A percentile compares a stretch with the other conserved stretches of the same genome.
Evolutionary conservation across 169 alveolate species (phyloP).

Genomic region (Amoebophrya sp.): DNA sequence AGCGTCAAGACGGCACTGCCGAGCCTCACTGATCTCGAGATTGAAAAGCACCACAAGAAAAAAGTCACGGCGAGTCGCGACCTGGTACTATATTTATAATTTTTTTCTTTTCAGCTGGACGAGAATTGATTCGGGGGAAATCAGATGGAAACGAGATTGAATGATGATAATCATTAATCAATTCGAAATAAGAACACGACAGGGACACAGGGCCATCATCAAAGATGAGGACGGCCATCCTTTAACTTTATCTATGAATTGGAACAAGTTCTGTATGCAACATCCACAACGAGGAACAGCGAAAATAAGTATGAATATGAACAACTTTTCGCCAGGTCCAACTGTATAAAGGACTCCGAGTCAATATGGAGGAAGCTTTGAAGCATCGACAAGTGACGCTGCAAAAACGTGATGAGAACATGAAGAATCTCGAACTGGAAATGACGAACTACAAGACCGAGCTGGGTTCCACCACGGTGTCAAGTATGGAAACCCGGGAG

Average conservation of each 20-base stretch:
- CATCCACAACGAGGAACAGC: too few species aligned
- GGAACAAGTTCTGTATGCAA: too few species aligned
- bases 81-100: slow-evolving; percentile 10
- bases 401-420: neutral
- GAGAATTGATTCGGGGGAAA: too few species aligned
- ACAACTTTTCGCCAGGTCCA: neutral
- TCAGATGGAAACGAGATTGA: too few species aligned
- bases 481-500: neutral
- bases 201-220: too few species aligned
- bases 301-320: too few species aligned
- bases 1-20: neutral
- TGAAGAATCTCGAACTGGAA: neutral
- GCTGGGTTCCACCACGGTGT: neutral
- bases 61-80: neutral
- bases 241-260: too few species aligned
- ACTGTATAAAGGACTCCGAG: neutral
- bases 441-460: neutral
- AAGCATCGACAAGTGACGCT: neutral
- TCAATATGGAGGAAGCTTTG: neutral
- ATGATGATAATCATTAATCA: too few species aligned
- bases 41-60: neutral
- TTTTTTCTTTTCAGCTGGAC: too few species aligned
- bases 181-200: too few species aligned
- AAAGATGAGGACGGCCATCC: too few species aligned
- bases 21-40: neutral